phyloP scores from a whole-genome alignment of 768 basidiomycete species.

The Lactarius quietus region DNA sequence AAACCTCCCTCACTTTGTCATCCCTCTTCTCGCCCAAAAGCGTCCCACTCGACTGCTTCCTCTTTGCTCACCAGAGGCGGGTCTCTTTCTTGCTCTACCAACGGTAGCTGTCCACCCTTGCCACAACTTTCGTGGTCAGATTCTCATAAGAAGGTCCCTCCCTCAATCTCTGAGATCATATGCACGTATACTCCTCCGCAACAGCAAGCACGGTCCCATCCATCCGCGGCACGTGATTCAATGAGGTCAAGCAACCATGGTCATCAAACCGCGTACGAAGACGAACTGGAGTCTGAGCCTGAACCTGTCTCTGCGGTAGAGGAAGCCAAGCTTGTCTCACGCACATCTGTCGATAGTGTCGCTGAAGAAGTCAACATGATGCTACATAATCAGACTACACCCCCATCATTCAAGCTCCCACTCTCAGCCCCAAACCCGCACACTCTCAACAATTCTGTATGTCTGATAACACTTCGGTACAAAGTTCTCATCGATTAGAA shows the following conservation, averaged over 20 bases:
- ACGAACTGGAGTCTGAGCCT: slow-evolving; percentile 45
- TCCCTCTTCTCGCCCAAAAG: slow-evolving; percentile 25
- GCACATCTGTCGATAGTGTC: slow-evolving; percentile 87
- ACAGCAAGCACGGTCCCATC: slow-evolving; percentile 47
- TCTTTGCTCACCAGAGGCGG: slow-evolving; percentile 1
- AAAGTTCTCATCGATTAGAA: slow-evolving; percentile 13
- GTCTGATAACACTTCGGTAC: slow-evolving; percentile 21
- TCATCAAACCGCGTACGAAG: slow-evolving; percentile 48
- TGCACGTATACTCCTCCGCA: slow-evolving; percentile 68
- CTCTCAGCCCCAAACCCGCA: slow-evolving; percentile 29
- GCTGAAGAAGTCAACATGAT: slow-evolving; percentile 77
- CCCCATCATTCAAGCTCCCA: slow-evolving; percentile 37
- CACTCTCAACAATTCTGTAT: slow-evolving; percentile 28
- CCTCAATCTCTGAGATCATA: slow-evolving; percentile 88
- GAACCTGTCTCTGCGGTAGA: slow-evolving; percentile 51
- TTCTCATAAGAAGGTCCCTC: slow-evolving; percentile 48
- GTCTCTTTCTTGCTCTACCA: slow-evolving; percentile 10
- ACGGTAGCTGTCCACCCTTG: slow-evolving; percentile 26
- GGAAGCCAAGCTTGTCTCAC: slow-evolving; percentile 61
- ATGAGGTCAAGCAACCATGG: slow-evolving; percentile 43
- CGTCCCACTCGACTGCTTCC: slow-evolving; percentile 7
- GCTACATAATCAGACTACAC: slow-evolving; percentile 51
- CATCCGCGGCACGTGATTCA: slow-evolving; percentile 45
- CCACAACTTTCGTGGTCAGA: slow-evolving; percentile 27
- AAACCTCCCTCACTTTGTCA: slow-evolving; percentile 27